Evolutionary conservation across 2,329 filamentous ascomycete genomes (phyloP), one percentile per base, ranked within the genome.

Genomic region (Byssoonygena ceratinophila): DNA sequence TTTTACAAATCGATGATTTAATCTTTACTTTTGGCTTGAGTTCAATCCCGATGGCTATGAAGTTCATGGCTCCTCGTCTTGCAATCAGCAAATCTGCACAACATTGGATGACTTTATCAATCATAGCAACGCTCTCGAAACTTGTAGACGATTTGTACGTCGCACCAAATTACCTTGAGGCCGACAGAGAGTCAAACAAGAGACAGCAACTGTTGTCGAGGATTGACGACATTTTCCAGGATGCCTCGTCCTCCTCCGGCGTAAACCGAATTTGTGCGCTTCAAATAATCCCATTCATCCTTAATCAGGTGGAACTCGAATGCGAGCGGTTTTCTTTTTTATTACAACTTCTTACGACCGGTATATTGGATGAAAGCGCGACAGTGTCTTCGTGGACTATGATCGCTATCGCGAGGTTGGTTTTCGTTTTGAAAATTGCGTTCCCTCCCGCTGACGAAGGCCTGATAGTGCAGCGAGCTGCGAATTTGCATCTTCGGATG

Each of bases 1-100:
- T 83, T 34, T 74, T 97, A 9, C 84, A 88, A 57, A 70, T 94
- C n/a, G 81, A 87, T 55, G 86, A 96, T 60, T 64, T 96, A 23
- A 71, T 75, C 0, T 85, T 86, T 61, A 72, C 63, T 63, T 57
- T 59, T 31, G 54, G 45, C 23, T 48, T 44, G 31, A 57, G 51
- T 43, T 53, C 54, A 7, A 46, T 46, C 18, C 68, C 67, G 12
- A 68, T 77, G 11, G 62, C 70, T n/a, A 54, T 57, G 20, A 61
- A 59, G 22, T 57, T 63, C 27, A 67, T 69, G 53, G 65, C 66
- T 14, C 70, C 70, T 47, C 62, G 67, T 20, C 58, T 68, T 20
- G 66, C 66, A 45, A 62, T 58, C 36, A 18, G 59, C 46, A 66
- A 60, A 55, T 67, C 68, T 25, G 65, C 71, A 46, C 64, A 68